These are phyloP conservation scores for Phaeolepiota aurea DNA, from an alignment of 768 basidiomycete genomes.

Conservation along the genomic window DNA sequence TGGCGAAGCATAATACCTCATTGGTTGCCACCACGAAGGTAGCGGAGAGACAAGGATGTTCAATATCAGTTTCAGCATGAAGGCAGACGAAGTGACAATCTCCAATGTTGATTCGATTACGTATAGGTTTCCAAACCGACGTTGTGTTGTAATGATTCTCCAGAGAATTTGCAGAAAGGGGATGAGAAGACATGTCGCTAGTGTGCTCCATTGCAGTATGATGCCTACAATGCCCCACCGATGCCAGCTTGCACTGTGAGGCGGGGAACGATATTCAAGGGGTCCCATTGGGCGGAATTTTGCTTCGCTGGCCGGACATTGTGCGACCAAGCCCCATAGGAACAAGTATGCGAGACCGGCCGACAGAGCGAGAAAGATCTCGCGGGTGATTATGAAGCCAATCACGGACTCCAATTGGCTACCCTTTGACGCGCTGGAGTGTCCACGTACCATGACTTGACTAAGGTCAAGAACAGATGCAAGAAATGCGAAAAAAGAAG, in stretches of 20 bases:
- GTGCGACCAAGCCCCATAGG: conserved; percentile 59
- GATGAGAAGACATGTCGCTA: conserved; percentile 36
- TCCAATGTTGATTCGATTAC: conserved; percentile 49
- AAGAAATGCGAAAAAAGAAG: conserved; percentile 51
- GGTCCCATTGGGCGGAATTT: neutral
- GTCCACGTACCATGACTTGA: conserved; percentile 36
- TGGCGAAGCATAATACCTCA: conserved; percentile 39
- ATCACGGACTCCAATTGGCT: conserved; percentile 17
- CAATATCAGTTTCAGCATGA: conserved; percentile 54
- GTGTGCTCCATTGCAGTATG: conserved; percentile 40
- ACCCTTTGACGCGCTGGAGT: conserved; percentile 14
- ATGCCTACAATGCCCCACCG: conserved; percentile 54
- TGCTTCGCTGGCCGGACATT: conserved; percentile 40
- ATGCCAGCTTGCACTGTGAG: conserved; percentile 56
- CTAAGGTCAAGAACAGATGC: conserved; percentile 58
- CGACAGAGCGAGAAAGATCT: conserved; percentile 49
- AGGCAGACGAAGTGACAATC: conserved; percentile 46
- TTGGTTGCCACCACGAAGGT: conserved; percentile 29
- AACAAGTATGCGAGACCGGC: conserved; percentile 54
- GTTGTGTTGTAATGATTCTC: conserved; percentile 38
- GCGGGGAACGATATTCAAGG: neutral
- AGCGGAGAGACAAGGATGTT: conserved; percentile 43
- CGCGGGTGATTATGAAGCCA: conserved; percentile 43
- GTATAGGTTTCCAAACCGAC: conserved; percentile 37
- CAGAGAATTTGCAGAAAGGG: conserved; percentile 56